Evolutionary conservation across 2,329 filamentous ascomycete species (phyloP).

Genomic region (Arthroderma uncinatum): DNA sequence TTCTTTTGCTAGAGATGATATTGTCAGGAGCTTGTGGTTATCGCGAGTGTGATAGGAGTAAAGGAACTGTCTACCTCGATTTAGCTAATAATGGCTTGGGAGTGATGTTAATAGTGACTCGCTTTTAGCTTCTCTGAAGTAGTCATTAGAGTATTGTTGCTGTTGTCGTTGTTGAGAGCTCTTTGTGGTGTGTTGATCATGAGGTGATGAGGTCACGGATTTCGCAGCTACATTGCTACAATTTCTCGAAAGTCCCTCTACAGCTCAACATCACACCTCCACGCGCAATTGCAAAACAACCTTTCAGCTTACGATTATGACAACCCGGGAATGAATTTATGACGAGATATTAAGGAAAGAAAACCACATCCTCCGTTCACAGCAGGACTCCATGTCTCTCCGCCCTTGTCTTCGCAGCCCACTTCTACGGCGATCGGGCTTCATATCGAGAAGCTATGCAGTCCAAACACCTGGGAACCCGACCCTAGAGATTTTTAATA

Average conservation of each 20-base stretch:
- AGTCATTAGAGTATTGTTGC: neutral
- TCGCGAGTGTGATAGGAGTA: neutral
- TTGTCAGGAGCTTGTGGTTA: neutral
- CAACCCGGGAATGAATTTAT: neutral
- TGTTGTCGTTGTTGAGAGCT: neutral
- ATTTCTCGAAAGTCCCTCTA: neutral
- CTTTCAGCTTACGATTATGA: neutral
- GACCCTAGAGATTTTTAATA: constrained; percentile 83
- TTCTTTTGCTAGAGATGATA: neutral
- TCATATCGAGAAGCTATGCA: constrained; percentile 51
- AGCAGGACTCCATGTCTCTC: constrained; percentile 19
- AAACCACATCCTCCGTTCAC: neutral
- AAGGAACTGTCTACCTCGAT: neutral
- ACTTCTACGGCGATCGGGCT: constrained; percentile 15
- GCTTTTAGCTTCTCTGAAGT: neutral
- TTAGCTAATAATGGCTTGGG: neutral
- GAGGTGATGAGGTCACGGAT: neutral
- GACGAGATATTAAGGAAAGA: neutral
- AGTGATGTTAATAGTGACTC: neutral
- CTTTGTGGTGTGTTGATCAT: neutral
- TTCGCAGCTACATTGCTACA: neutral
- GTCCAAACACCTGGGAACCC: constrained; percentile 66
- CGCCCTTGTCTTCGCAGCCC: constrained; percentile 13
- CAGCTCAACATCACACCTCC: neutral
- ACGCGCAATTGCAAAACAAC: neutral